phyloP scores from a whole-genome alignment of 192 early-diverging fungal genomes.

The Phlyctochytrium bullatum region DNA sequence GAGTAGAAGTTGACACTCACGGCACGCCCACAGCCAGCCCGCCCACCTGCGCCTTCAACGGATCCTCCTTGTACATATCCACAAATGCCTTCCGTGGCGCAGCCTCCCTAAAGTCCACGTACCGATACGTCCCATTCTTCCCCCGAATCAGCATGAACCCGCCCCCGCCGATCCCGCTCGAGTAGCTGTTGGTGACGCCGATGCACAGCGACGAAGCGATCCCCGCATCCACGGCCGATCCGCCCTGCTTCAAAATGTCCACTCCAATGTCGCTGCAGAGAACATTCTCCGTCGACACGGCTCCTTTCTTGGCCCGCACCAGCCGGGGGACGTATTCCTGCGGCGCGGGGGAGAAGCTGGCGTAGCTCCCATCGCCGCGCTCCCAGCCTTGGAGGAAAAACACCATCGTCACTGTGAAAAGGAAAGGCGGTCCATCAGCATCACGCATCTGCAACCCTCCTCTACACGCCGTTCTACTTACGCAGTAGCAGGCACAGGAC shows the following conservation, averaged over 20 bases:
- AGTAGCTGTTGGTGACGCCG: constrained; percentile 85
- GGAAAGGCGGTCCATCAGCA: no score
- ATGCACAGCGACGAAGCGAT: constrained; percentile 84
- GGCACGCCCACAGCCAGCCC: constrained; percentile 77
- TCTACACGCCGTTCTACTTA: no score
- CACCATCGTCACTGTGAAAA: no score
- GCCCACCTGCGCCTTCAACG: constrained; percentile 65
- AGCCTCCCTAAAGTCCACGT: constrained; percentile 86
- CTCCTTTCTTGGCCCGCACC: constrained; percentile 20
- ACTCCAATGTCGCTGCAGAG: constrained; percentile 44
- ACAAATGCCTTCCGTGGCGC: constrained; percentile 70
- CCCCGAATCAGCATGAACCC: constrained; percentile 87
- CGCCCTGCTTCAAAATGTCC: constrained; percentile 72
- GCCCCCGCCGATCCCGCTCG: constrained; percentile 90
- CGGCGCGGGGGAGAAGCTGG: no score
- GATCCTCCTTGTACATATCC: constrained; percentile 80
- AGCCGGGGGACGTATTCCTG: no score
- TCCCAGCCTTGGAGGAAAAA: no score
- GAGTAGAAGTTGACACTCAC: constrained; percentile 37
- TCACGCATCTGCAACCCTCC: no score
- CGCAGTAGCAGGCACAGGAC: no score
- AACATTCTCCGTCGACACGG: constrained; percentile 39
- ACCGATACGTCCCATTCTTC: constrained; percentile 33
- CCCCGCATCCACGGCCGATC: constrained; percentile 85
- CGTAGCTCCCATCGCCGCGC: no score